Evolutionary conservation across 768 basidiomycete species (phyloP).

Genomic region (Tulasnella sp.): DNA sequence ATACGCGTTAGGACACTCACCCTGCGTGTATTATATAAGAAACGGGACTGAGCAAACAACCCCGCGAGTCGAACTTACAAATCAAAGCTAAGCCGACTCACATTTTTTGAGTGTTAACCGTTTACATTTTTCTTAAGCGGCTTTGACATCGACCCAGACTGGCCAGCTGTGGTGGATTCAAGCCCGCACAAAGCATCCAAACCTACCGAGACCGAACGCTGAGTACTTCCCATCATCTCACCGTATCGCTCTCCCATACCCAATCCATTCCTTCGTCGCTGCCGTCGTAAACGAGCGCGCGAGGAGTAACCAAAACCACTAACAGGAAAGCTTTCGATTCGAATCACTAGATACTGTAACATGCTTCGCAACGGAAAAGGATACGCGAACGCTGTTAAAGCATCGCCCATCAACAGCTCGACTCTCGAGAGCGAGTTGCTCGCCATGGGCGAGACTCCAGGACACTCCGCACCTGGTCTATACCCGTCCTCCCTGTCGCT

Average conservation of each 20-base stretch:
- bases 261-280: not conserved
- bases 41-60: not conserved
- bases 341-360: not conserved
- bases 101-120: conserved; percentile 2
- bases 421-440: not conserved
- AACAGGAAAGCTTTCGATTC: not conserved
- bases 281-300: not conserved
- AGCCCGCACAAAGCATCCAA: not conserved
- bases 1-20: too few relatives aligned
- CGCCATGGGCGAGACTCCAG: not conserved
- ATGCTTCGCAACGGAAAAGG: not conserved
- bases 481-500: not conserved
- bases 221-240: not conserved
- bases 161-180: not conserved
- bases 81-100: not conserved
- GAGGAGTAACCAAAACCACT: not conserved
- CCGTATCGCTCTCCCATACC: not conserved
- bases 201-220: not conserved
- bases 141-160: not conserved
- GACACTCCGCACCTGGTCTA: not conserved
- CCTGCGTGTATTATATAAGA: not conserved
- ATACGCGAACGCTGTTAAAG: not conserved
- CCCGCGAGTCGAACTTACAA: not conserved
- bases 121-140: not conserved
- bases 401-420: not conserved